Evolutionary conservation across 2,329 filamentous ascomycete species (phyloP).

Genomic region (Verticillium longisporum): DNA sequence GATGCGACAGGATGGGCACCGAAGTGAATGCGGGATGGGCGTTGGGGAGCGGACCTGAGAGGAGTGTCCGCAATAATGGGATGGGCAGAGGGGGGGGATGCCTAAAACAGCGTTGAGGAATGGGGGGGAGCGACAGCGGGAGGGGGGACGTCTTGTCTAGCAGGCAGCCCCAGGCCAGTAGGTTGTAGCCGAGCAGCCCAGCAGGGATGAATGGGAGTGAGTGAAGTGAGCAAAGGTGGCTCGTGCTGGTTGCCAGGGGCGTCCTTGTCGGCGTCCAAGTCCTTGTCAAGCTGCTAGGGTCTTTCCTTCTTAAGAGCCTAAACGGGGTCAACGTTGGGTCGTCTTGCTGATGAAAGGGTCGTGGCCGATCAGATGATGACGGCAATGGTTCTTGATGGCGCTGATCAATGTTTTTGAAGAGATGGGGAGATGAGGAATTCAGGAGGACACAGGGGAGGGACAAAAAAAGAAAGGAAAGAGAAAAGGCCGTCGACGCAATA

Average conservation of each 20-base stretch:
- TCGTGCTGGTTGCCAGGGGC: constrained; percentile 9
- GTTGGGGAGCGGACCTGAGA: constrained; percentile 6
- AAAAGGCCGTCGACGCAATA: background rate
- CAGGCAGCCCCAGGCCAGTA: background rate
- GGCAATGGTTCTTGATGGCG: background rate
- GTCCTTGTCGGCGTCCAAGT: constrained; percentile 1
- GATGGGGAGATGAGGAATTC: background rate
- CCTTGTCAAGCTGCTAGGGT: constrained; percentile 3
- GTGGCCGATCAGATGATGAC: background rate
- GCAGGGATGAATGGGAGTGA: constrained; percentile 7
- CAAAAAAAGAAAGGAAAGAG: background rate
- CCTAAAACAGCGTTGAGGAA: constrained; percentile 4
- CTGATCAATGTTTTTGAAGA: background rate
- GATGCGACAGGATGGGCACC: background rate
- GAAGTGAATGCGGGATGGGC: background rate
- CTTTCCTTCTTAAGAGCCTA: background rate
- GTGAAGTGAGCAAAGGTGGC: constrained; percentile 7
- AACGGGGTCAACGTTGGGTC: background rate
- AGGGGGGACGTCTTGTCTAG: background rate
- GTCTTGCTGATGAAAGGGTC: background rate
- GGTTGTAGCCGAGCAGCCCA: background rate
- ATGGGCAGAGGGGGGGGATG: constrained; percentile 11
- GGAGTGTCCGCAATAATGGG: constrained; percentile 10
- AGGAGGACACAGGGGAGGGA: background rate
- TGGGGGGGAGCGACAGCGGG: background rate